Conservation (phyloP, 768 basidiomycete genomes). For the Pisolithus sp. region DNA sequence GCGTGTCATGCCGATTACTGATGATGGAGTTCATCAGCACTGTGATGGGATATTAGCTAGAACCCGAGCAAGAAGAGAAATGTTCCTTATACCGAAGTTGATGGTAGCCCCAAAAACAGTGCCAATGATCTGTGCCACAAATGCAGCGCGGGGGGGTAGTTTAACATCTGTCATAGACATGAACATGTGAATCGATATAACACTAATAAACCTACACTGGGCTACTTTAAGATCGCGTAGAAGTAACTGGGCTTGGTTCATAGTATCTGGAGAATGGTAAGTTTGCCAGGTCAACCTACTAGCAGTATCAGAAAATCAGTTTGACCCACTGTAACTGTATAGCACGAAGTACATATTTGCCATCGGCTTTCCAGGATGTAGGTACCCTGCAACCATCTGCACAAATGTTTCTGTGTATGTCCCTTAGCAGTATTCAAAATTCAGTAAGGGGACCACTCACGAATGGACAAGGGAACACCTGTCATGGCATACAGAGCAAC, state of each 20-base stretch:
- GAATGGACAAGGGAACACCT: slow-evolving; percentile 17
- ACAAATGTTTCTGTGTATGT: slow-evolving; percentile 19
- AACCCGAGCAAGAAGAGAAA: not conserved
- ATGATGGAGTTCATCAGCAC: slow-evolving; percentile 59
- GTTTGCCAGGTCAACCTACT: slow-evolving; percentile 25
- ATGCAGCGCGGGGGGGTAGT: slow-evolving; percentile 58
- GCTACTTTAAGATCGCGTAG: slow-evolving; percentile 51
- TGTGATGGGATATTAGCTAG: slow-evolving; percentile 26
- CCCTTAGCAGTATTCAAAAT: not conserved
- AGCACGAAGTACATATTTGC: slow-evolving; percentile 41
- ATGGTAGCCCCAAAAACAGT: slow-evolving; percentile 47
- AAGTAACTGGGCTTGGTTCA: slow-evolving; percentile 44
- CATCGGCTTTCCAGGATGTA: slow-evolving; percentile 33
- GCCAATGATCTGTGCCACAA: slow-evolving; percentile 51
- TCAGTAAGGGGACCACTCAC: slow-evolving; percentile 7
- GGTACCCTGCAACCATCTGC: slow-evolving; percentile 33
- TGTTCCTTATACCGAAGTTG: slow-evolving; percentile 32
- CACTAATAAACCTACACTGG: slow-evolving; percentile 12
- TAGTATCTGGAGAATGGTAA: slow-evolving; percentile 41
- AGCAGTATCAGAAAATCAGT: not conserved
- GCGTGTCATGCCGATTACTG: slow-evolving; percentile 40
- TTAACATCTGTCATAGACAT: slow-evolving; percentile 32
- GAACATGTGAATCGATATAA: slow-evolving; percentile 31
- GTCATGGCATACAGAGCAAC: slow-evolving; percentile 50
- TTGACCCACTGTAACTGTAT: slow-evolving; percentile 38